Evolutionary conservation across 306 rosid species (phyloP).

Genomic region (Lagenaria siceraria): DNA sequence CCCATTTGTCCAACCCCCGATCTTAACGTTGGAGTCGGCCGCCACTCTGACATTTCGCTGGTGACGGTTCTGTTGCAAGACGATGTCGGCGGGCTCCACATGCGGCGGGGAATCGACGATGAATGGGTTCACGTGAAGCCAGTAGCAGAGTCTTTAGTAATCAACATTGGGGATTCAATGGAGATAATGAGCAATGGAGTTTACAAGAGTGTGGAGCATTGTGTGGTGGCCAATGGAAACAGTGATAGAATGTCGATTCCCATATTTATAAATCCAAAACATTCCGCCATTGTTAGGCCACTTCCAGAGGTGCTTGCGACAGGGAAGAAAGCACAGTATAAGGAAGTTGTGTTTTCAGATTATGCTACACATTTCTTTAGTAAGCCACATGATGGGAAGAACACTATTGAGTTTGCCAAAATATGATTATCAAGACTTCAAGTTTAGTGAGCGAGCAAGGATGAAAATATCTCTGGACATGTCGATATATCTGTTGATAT

Average conservation of each 20-base stretch:
- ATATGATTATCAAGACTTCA: too few species aligned
- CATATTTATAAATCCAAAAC: slow-evolving; percentile 41
- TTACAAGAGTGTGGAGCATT: slow-evolving; percentile 49
- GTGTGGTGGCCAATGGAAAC: slow-evolving; percentile 33
- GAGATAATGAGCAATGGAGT: slow-evolving; percentile 56
- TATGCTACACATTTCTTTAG: slow-evolving; percentile 41
- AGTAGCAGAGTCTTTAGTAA: slow-evolving; percentile 29
- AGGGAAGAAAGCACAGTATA: slow-evolving; percentile 33
- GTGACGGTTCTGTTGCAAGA: slow-evolving; percentile 50
- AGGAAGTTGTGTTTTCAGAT: slow-evolving; percentile 32
- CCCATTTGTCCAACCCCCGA: slow-evolving; percentile 44
- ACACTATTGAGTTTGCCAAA: slow-evolving; percentile 37
- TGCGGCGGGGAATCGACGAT: not conserved
- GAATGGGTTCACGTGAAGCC: slow-evolving; percentile 46
- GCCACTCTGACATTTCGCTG: slow-evolving; percentile 50
- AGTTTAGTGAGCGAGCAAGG: too few species aligned
- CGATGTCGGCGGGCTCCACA: slow-evolving; percentile 41
- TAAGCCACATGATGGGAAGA: slow-evolving; percentile 54
- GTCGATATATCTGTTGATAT: too few species aligned
- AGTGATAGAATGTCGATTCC: slow-evolving; percentile 39
- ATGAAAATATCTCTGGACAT: too few species aligned
- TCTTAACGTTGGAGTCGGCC: slow-evolving; percentile 36
- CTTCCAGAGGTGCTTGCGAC: slow-evolving; percentile 25
- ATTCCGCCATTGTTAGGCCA: slow-evolving; percentile 25
- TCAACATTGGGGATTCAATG: too few species aligned